A percentile compares a stretch with the other conserved stretches of the same genome.
Evolutionary conservation across 1,139 yeast species (phyloP).

Genomic region (Suhomyces bolitotheri): DNA sequence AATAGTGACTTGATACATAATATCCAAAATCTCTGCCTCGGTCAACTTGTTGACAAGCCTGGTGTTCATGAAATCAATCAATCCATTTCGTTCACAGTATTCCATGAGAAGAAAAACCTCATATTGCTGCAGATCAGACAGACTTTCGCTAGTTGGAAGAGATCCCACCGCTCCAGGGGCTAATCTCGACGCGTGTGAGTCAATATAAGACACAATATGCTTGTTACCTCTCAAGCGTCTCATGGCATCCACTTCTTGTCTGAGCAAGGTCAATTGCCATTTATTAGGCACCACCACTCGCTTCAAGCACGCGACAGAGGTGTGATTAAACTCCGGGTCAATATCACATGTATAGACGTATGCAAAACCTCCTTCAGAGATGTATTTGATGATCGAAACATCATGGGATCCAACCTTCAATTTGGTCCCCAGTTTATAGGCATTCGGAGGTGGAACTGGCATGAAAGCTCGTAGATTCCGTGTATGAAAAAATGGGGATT

Average conservation of each 20-base stretch:
- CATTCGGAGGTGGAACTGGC: slow-evolving; percentile 50
- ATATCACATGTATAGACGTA: slow-evolving; percentile 68
- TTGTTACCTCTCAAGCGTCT: slow-evolving; percentile 73
- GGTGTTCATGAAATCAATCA: slow-evolving; percentile 94
- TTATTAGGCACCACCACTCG: slow-evolving; percentile 76
- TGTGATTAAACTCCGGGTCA: slow-evolving; percentile 49
- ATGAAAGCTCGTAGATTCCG: slow-evolving; percentile 15
- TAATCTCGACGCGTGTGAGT: slow-evolving; percentile 88
- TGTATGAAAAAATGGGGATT: too few relatives aligned
- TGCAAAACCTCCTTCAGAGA: slow-evolving; percentile 76
- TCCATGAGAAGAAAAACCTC: slow-evolving; percentile 95
- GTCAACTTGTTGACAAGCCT: slow-evolving; percentile 76
- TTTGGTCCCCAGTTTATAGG: slow-evolving; percentile 61
- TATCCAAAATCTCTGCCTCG: slow-evolving; percentile 78
- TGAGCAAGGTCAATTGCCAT: slow-evolving; percentile 60
- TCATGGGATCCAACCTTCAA: slow-evolving; percentile 67
- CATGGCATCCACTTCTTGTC: slow-evolving; percentile 86
- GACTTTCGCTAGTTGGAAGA: slow-evolving; percentile 28
- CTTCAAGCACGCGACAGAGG: slow-evolving; percentile 64
- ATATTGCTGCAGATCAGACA: slow-evolving; percentile 47
- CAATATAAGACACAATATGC: slow-evolving; percentile 85
- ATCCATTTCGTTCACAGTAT: slow-evolving; percentile 80
- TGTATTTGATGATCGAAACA: slow-evolving; percentile 56
- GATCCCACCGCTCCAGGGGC: slow-evolving; percentile 19
- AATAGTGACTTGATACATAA: slow-evolving; percentile 77